Evolutionary conservation across 1,284 basidiomycete species (phyloP), one percentile per base, ranked within the genome.

Genomic region (Papiliotrema laurentii): DNA sequence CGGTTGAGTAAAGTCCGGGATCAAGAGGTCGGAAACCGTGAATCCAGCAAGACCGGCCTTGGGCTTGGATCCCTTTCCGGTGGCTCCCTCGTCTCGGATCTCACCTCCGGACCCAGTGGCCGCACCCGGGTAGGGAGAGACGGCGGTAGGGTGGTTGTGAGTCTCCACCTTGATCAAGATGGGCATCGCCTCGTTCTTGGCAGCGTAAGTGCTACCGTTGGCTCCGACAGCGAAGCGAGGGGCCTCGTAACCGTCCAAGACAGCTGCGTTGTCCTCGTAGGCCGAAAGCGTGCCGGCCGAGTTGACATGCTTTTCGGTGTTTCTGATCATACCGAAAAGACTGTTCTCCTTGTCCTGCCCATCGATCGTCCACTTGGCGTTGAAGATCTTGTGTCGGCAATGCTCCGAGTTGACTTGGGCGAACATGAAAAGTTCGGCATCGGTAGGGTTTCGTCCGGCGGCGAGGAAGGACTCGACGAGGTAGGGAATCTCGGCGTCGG

Each of bases 331-430:
- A 61, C 87, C 83, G 75, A 99, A 99, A 25, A 98, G 82, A 6
- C 90, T 90, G 53, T 80, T 78, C 53, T 86, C 81, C 66, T 83
- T 79, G n/a, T 76, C 64, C 33, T 78, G 64, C 5, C 80, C 85
- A 64, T 96, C 87, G 58, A 97, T 83, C 21, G 84, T 88, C 96
- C 96, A 99, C 35, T 87, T 81, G 0, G 96, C 93, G 69, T 99
- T 99, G 79, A 98, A 99, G 61, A 97, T 98, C 77, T 99, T 99
- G 80, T 99, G 96, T 40, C 96, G 82, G 74, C 96, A 99, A 72
- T 98, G 96, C 75, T 99, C 96, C 35, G 93, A 97, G 77, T 99
- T 99, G 71, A 99, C 94, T 72, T 99, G 96, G 16, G 96, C 94
- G 71, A 98, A 99, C 94, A 98, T 98, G 81, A 98, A 98, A 18